Evolutionary conservation across 2,329 filamentous ascomycete genomes (phyloP), one percentile per base, ranked within the genome.

Genomic region (Phialemonium atrogriseum): DNA sequence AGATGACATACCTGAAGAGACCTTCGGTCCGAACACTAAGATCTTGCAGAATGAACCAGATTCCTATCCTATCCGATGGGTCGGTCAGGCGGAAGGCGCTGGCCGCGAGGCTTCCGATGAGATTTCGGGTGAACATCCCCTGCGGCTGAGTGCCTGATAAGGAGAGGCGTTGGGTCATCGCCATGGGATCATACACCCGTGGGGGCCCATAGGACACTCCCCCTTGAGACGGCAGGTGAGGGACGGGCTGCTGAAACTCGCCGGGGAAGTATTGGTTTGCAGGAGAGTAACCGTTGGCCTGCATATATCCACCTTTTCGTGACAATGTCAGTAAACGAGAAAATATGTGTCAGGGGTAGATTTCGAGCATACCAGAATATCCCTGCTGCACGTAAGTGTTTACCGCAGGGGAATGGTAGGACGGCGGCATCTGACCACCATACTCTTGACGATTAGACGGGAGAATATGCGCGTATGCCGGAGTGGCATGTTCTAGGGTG

Each of bases 21-120:
- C 91, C 91, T 56, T 96, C 91, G 0, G 87, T 94, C 27, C 91
- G 75, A 19, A 98, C 89, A 47, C 87, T 94, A 25, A 98, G 66
- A 59, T 98, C 91, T 55, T 95, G 89, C 32, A 96, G 66, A 27
- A 98, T 84, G 49, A 98, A 98, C 89, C 89, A 98, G 42, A 94
- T 87, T 2, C 89, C 89, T 30, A 84, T 77, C 53, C 85, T 84
- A 42, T 85, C 80, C 11, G 83, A 66, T 1, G 78, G 74, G 44
- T 96, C 88, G 3, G 75, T 79, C 32, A 96, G 69, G 19, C 81
- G 77, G 51, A 88, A 89, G 2, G 89, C 89, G 49, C 88, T 94
- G 19, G 88, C 87, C 5, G 85, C 80, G 31, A 94, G 66, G 54
- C 84, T 94, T 2, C 91, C 91, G 41, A 98, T 96, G 8, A 98